Percentiles rank a stretch among this genome's conserved stretches.
Evolutionary conservation across 352 stramenopile genomes (phyloP).

Genomic region (Paralagenidium karlingii): DNA sequence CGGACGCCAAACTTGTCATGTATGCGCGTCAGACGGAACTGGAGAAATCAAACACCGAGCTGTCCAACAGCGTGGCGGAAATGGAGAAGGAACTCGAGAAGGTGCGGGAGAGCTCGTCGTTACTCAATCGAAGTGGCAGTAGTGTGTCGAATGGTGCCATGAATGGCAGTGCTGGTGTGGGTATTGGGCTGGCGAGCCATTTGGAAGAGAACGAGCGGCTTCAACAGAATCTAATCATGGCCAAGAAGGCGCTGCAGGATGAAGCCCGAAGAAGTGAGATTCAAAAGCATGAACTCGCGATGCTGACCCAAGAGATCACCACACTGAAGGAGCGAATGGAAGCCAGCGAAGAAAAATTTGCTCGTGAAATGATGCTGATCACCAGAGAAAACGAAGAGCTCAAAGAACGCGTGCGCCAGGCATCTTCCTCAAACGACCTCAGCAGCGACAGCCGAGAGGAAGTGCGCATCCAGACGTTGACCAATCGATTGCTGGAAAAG

Average conservation of each 20-base stretch:
- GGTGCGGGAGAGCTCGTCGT: not conserved
- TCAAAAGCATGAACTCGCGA: constrained; percentile 48
- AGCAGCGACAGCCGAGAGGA: constrained; percentile 20
- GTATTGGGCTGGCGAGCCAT: constrained; percentile 14
- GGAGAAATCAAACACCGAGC: constrained; percentile 59
- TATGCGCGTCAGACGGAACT: constrained; percentile 60
- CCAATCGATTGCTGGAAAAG: constrained; percentile 71
- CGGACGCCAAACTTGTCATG: constrained; percentile 50
- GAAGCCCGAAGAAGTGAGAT: constrained; percentile 48
- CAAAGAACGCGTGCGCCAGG: constrained; percentile 26
- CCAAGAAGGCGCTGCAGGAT: constrained; percentile 69
- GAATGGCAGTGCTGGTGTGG: constrained; percentile 7
- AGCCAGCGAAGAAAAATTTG: constrained; percentile 14
- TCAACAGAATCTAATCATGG: constrained; percentile 46
- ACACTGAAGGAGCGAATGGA: constrained; percentile 29
- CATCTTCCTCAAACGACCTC: constrained; percentile 7
- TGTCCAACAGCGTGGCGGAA: constrained; percentile 48
- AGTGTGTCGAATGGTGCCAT: constrained; percentile 3
- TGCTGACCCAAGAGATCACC: constrained; percentile 35
- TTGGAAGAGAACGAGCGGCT: constrained; percentile 42
- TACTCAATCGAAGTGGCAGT: not conserved
- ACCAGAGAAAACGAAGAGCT: constrained; percentile 28
- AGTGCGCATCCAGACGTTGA: constrained; percentile 60
- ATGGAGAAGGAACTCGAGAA: constrained; percentile 45
- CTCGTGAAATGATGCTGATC: constrained; percentile 21